Base-by-base conservation (phyloP, 495 filamentous ascomycete species). In the Penicillium dipodomyicola region DNA sequence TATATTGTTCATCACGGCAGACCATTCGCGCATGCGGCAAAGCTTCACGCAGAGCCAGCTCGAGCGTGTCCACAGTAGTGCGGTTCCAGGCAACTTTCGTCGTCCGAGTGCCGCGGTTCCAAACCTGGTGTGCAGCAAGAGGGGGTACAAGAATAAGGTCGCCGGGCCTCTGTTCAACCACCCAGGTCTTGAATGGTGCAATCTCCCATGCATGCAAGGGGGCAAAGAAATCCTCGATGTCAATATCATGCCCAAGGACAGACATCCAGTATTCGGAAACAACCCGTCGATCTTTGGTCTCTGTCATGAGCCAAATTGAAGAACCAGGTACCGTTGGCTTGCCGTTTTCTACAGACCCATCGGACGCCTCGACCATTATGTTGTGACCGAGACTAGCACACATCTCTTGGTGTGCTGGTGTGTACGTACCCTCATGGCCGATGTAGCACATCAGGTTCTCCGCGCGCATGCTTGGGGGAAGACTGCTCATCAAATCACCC, bases 361-460 rank as follows among this genome's bases (percentile, higher is more conserved):
- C 75, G 8, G 92, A 96, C 2, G 90, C 85, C 57, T 96, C 88
- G 3, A 98, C 90, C 94, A 98, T 98, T 50, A 98, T 87, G 65
- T 98, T 98, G 49, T 98, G 94, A 0, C 94, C 93, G 35, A 98
- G 77, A 56, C 87, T 94, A 15, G 89, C 94, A 72, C 93, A 98
- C 94, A 98, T 98, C 67, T 98, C 94, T 65, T 91, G 86, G 69
- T 98, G 94, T 15, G 91, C 88, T 50, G 94, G 92, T 0, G 94
- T 98, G 65, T 95, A 98, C 2, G 94, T 98, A 1, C 94, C 94
- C 73, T 98, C 94, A 63, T 97, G 94, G 2, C 94, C 94, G 60
- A 97, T 87, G 67, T 98, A 98, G 72, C 92, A 97, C 93, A 97
- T 96, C 65, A 98, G 79, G 56, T 98, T 98, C 58, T 95, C 87